Evolutionary conservation across 768 basidiomycete genomes (phyloP), one percentile per base, ranked within the genome.

Genomic region (Boletus rubropictus): DNA sequence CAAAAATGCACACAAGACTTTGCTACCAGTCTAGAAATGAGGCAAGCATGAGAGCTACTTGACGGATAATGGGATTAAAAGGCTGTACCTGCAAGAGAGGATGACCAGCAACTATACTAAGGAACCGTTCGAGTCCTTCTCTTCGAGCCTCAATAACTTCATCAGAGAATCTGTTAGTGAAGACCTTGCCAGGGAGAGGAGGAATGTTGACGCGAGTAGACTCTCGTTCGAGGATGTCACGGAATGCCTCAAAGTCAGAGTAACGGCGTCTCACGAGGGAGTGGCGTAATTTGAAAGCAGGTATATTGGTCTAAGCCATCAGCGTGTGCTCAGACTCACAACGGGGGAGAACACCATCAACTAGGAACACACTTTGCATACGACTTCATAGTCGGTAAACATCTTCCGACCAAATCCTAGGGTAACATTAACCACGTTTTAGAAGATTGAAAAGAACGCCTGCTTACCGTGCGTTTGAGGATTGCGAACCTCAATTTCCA

Each of bases 381-480:
- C 86, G 48, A 99, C 85, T 72, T 99, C 96, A 62, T 98, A 98
- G 75, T 98, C 95, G 34, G 96, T 99, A 70, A 89, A 99, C 94
- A 95, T 95, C 78, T 97, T 97, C 59, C 96, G 76, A 24, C 96
- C 95, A 60, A 94, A 92, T 25, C 93, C 93, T 63, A 1, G 42
- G 21, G 31, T 28, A 25, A 24, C 4, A n/a, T 53, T 9, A 43
- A 25, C 17, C 32, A 39, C 11, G 22, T 24, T 22, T 36, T 10
- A 9, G 21, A 1, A 8, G 3, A 24, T 24, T 12, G 5, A 0
- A 4, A 14, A 8, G 6, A 29, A 24, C 6, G 14, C 14, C 20
- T 7, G 18, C 49, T 46, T 48, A 91, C 94, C 95, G 57, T 97
- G 95, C 0, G 95, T 99, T 69, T 95, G 91, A 7, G 95, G 94